phyloP scores from a whole-genome alignment of 2,329 filamentous ascomycete genomes.

The Escovopsis sp. region DNA sequence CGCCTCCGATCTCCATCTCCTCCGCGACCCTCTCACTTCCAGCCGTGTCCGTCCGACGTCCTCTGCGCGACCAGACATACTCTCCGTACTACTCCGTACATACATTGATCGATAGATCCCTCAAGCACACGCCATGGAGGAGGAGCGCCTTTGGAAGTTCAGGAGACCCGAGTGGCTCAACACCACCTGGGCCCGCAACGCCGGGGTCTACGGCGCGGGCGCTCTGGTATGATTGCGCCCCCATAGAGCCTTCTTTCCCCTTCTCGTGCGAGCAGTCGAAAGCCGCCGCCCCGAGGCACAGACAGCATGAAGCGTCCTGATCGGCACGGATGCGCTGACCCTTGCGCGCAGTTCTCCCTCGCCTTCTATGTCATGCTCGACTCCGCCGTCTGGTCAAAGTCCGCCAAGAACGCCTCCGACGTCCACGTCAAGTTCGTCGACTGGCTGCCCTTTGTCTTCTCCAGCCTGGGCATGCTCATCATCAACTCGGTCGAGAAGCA shows the following conservation, averaged over 20 bases:
- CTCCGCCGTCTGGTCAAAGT: conserved; percentile 52
- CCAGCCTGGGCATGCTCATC: conserved; percentile 52
- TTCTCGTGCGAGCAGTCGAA: not conserved
- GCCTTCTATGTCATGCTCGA: conserved; percentile 57
- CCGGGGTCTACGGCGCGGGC: conserved; percentile 48
- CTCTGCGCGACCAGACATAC: too few relatives aligned
- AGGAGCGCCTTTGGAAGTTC: conserved; percentile 55
- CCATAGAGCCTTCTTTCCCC: too few relatives aligned
- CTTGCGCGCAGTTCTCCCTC: conserved; percentile 41
- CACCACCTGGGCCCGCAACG: conserved; percentile 47
- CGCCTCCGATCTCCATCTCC: too few relatives aligned
- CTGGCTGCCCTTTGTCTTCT: conserved; percentile 56
- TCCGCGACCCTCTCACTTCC: too few relatives aligned
- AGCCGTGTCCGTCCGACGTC: too few relatives aligned
- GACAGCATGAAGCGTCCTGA: too few relatives aligned
- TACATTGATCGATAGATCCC: too few relatives aligned
- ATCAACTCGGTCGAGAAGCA: conserved; percentile 58
- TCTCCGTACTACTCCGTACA: too few relatives aligned
- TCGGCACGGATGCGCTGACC: not conserved
- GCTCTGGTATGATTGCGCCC: conserved; percentile 37
- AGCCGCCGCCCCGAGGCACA: too few relatives aligned
- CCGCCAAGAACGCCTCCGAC: conserved; percentile 41
- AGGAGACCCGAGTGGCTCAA: conserved; percentile 52
- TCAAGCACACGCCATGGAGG: conserved; percentile 33
- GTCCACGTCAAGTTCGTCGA: conserved; percentile 51